Evolutionary conservation across 768 basidiomycete genomes (phyloP).

Genomic region (Hygrocybe coccinea): DNA sequence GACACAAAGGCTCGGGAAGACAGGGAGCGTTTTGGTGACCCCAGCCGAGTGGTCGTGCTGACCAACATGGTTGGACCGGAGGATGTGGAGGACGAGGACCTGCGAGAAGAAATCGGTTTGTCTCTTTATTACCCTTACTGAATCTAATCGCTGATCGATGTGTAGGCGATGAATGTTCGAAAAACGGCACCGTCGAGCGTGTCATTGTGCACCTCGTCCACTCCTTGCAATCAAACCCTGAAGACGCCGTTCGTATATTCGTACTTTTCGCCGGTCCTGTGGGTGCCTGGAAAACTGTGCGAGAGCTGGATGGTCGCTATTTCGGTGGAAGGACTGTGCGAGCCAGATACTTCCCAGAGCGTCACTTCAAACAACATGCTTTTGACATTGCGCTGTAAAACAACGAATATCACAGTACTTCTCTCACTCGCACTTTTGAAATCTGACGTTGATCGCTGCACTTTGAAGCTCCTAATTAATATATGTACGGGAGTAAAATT

Average conservation of each 20-base stretch:
- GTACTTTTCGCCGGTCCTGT: slow-evolving; percentile 86
- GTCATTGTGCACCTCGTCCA: slow-evolving; percentile 77
- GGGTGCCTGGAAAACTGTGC: slow-evolving; percentile 93
- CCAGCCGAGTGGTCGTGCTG: slow-evolving; percentile 84
- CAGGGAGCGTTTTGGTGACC: slow-evolving; percentile 76
- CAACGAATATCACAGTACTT: neutral
- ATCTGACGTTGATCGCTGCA: neutral
- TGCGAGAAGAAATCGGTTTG: slow-evolving; percentile 84
- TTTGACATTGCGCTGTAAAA: slow-evolving; percentile 43
- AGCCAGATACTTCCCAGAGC: slow-evolving; percentile 77
- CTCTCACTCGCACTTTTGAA: neutral
- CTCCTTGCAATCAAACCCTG: slow-evolving; percentile 57
- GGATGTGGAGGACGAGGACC: slow-evolving; percentile 79
- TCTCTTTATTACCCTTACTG: slow-evolving; percentile 5
- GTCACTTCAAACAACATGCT: slow-evolving; percentile 43
- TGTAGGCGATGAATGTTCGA: slow-evolving; percentile 83
- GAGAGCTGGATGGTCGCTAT: slow-evolving; percentile 87
- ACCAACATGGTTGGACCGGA: slow-evolving; percentile 85
- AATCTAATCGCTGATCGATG: neutral
- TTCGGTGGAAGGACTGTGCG: slow-evolving; percentile 84
- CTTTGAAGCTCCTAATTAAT: neutral
- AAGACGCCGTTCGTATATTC: slow-evolving; percentile 89
- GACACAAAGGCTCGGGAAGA: slow-evolving; percentile 76
- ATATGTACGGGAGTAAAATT: neutral
- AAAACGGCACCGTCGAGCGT: slow-evolving; percentile 87